These are phyloP conservation scores for Linum tenue DNA, from an alignment of 345 rosid genomes.

Conservation along the genomic window DNA sequence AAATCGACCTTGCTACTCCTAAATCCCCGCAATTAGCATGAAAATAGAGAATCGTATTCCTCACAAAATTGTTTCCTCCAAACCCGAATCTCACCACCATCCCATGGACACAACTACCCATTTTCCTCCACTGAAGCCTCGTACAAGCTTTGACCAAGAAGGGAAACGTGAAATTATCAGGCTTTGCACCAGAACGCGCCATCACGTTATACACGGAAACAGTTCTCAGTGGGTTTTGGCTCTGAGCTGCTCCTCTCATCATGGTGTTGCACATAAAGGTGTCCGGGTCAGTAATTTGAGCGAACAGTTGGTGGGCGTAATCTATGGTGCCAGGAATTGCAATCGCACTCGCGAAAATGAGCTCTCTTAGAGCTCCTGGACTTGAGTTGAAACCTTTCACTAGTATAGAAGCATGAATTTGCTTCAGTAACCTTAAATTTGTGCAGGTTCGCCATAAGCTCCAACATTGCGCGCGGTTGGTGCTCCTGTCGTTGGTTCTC, in stretches of 20 bases:
- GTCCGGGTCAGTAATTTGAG: conserved; percentile 42
- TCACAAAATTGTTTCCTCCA: conserved; percentile 38
- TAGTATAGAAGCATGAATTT: conserved; percentile 42
- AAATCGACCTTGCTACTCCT: conserved; percentile 38
- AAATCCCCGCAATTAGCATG: conserved; percentile 64
- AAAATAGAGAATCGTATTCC: conserved; percentile 50
- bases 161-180: conserved; percentile 53
- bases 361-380: conserved; percentile 39
- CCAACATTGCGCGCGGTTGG: conserved; percentile 33
- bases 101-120: conserved; percentile 55
- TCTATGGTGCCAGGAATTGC: conserved; percentile 35
- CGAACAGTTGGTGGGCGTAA: conserved; percentile 55
- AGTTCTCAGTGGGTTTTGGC: conserved; percentile 29
- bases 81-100: conserved; percentile 48
- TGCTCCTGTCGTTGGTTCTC: conserved; percentile 38
- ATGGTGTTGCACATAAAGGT: conserved; percentile 52
- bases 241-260: conserved; percentile 54
- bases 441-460: conserved; percentile 48
- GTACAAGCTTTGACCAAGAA: conserved; percentile 64
- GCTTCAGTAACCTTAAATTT: conserved; percentile 36
- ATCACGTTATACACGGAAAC: conserved; percentile 37
- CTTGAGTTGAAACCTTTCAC: conserved; percentile 46
- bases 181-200: conserved; percentile 35
- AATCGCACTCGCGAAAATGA: conserved; percentile 36
- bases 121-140: conserved; percentile 38